A percentile compares a stretch with the other conserved stretches of the same genome.
Conservation (phyloP, 1,284 basidiomycete genomes). For the Ganoderma lingzhi region DNA sequence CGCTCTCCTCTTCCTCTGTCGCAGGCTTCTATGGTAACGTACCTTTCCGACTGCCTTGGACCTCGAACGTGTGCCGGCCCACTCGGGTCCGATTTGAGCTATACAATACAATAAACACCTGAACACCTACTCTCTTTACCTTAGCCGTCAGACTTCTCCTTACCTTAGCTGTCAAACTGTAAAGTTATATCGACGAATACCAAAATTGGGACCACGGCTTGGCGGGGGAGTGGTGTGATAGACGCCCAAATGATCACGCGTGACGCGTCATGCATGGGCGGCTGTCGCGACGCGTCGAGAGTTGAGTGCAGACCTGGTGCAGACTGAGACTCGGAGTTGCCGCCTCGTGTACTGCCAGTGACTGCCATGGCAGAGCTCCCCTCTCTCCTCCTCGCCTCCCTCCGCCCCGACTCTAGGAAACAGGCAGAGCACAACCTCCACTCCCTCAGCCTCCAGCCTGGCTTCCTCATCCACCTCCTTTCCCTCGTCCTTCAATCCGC, state of each 20-base stretch:
- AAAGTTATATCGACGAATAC: too few species aligned
- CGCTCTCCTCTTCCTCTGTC: not conserved
- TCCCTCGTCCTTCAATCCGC: conserved; percentile 74
- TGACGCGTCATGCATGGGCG: conserved; percentile 17
- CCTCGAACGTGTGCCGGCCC: too few species aligned
- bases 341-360: not conserved
- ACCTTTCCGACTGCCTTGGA: too few species aligned
- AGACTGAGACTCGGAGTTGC: conserved; percentile 2
- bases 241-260: conserved; percentile 1
- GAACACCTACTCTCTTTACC: too few species aligned
- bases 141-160: too few species aligned
- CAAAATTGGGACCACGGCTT: too few species aligned
- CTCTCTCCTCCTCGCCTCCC: conserved; percentile 73
- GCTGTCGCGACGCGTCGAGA: conserved; percentile 1
- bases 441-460: conserved; percentile 71
- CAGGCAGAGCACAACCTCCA: conserved; percentile 82
- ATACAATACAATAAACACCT: too few species aligned
- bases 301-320: not conserved
- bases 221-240: too few species aligned
- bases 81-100: too few species aligned
- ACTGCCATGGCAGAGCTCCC: conserved; percentile 69
- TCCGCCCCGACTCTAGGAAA: conserved; percentile 77
- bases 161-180: too few species aligned
- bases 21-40: too few species aligned
- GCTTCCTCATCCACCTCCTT: conserved; percentile 82